phyloP scores from a whole-genome alignment of 805 yeast species.

The Candida yuanshanica region DNA sequence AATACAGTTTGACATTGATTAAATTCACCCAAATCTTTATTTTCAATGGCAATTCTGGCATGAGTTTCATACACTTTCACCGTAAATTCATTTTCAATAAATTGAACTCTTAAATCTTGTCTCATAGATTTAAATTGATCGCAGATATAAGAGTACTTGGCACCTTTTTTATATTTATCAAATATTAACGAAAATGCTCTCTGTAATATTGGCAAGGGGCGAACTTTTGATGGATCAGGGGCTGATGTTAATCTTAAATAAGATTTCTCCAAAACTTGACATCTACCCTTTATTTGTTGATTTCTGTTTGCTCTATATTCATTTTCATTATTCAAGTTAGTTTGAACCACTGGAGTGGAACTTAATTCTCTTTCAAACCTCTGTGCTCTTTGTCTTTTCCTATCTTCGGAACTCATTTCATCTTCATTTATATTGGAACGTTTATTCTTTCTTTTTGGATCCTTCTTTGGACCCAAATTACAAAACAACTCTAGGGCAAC shows the following conservation, averaged over 20 bases:
- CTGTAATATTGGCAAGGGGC: constrained; percentile 63
- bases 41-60: constrained; percentile 79
- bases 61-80: constrained; percentile 78
- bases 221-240: constrained; percentile 77
- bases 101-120: constrained; percentile 91
- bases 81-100: constrained; percentile 71
- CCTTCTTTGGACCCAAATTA: neutral
- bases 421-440: constrained; percentile 9
- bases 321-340: constrained; percentile 23
- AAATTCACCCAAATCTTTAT: constrained; percentile 85
- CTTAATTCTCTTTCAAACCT: constrained; percentile 27
- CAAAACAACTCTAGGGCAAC: constrained; percentile 13
- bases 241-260: constrained; percentile 85
- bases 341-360: constrained; percentile 9
- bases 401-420: constrained; percentile 20
- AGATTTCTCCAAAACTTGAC: constrained; percentile 63
- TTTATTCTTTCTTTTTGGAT: constrained; percentile 1
- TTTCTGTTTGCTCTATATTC: constrained; percentile 28
- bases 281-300: constrained; percentile 53
- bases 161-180: constrained; percentile 42
- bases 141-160: constrained; percentile 68
- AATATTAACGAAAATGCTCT: constrained; percentile 51
- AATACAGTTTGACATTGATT: constrained; percentile 91
- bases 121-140: constrained; percentile 90
- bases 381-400: constrained; percentile 30